Conservation (phyloP, 805 yeast genomes). For the Metschnikowia similis region DNA sequence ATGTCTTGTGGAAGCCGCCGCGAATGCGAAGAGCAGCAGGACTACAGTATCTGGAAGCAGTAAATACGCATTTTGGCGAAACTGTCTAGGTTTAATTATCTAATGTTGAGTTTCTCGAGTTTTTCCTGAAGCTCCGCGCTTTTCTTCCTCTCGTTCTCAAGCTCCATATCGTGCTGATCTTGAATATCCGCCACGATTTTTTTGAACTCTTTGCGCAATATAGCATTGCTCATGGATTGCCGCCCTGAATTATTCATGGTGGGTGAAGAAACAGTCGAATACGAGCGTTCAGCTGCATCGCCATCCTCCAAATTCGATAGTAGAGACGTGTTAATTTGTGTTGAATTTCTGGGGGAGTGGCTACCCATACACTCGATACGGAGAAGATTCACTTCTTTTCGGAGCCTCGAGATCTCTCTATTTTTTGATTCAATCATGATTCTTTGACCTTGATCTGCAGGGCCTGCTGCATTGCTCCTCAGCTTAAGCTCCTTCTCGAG, state of each 20-base stretch:
- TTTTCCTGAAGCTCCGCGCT: constrained; percentile 39
- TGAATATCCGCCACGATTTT: constrained; percentile 60
- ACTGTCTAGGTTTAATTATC: background rate
- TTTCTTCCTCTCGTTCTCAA: constrained; percentile 52
- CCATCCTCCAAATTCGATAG: constrained; percentile 13
- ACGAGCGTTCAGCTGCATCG: constrained; percentile 17
- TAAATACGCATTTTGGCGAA: background rate
- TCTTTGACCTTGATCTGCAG: constrained; percentile 3
- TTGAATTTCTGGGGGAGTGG: constrained; percentile 11
- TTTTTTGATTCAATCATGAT: constrained; percentile 23
- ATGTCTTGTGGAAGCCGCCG: background rate
- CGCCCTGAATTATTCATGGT: constrained; percentile 2
- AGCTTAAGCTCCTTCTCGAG: constrained; percentile 49
- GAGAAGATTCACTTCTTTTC: constrained; percentile 42
- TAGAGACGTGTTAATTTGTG: constrained; percentile 3
- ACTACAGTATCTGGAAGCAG: background rate
- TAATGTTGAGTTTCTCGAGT: background rate
- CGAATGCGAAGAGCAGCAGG: background rate
- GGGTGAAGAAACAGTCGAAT: constrained; percentile 17
- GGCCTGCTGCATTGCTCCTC: background rate
- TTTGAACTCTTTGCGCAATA: constrained; percentile 65
- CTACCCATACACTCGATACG: constrained; percentile 44
- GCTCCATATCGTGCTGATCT: constrained; percentile 54
- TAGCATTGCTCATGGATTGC: constrained; percentile 40
- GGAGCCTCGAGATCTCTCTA: constrained; percentile 39